These are phyloP conservation scores for Neospora caninum DNA, from an alignment of 169 alveolate genomes.

Conservation along the genomic window DNA sequence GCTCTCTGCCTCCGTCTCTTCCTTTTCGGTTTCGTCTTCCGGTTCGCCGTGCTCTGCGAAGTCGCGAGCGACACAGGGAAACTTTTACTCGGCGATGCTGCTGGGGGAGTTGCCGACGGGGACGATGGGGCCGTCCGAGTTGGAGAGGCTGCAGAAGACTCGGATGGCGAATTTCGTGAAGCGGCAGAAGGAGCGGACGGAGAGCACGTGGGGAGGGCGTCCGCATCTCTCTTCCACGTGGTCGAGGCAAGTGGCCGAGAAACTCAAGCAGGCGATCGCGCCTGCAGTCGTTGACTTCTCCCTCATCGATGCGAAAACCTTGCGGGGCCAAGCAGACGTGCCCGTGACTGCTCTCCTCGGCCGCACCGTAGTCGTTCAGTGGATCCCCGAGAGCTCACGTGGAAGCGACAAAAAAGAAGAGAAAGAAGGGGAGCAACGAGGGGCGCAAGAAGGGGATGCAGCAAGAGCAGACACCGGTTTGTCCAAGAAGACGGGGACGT, in stretches of 20 bases:
- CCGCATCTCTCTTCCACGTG: neutral
- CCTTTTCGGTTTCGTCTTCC: too few species aligned
- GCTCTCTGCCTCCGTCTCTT: neutral
- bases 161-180: neutral
- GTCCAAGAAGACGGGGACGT: neutral
- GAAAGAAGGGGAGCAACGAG: too few species aligned
- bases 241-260: neutral
- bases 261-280: neutral
- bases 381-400: neutral
- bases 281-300: neutral
- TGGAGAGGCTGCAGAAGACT: neutral
- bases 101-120: conserved; percentile 2
- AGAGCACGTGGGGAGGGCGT: neutral
- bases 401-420: too few species aligned
- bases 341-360: conserved; percentile 25
- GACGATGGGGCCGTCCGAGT: neutral
- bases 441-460: too few species aligned
- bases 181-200: neutral
- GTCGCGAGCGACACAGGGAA: neutral
- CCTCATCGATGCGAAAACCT: neutral
- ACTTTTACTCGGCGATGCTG: neutral
- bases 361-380: neutral
- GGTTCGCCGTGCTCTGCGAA: neutral
- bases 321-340: neutral
- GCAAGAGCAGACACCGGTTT: neutral